A percentile compares a stretch with the other conserved stretches of the same genome.
Conservation (phyloP, 805 yeast genomes). For the Wickerhamomyces rabaulensis region DNA sequence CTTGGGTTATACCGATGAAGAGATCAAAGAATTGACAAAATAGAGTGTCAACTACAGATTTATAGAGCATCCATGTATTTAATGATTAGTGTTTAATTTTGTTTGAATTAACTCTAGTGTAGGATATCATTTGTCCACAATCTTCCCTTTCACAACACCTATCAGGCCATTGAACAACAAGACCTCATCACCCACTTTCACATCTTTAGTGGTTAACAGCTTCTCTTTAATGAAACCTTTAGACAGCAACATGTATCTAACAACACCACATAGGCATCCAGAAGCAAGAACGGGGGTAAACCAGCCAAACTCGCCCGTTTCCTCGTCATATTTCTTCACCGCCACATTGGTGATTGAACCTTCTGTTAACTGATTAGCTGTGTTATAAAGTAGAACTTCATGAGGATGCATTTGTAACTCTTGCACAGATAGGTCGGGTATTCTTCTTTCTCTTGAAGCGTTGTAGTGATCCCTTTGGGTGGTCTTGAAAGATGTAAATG, state of each 20-base stretch:
- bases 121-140: slow-evolving; percentile 20
- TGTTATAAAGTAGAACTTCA: slow-evolving; percentile 71
- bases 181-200: slow-evolving; percentile 62
- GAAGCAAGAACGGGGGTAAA: slow-evolving; percentile 71
- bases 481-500: slow-evolving; percentile 86
- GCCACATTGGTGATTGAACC: slow-evolving; percentile 85
- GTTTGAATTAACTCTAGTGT: background rate
- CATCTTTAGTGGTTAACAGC: slow-evolving; percentile 37
- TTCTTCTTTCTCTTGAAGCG: slow-evolving; percentile 49
- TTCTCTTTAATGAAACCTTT: slow-evolving; percentile 52
- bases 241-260: slow-evolving; percentile 57
- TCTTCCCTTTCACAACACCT: slow-evolving; percentile 66
- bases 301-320: slow-evolving; percentile 45
- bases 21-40: slow-evolving; percentile 30
- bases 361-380: slow-evolving; percentile 60
- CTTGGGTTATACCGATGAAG: slow-evolving; percentile 63
- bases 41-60: background rate
- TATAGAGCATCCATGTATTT: background rate
- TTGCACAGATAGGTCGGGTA: slow-evolving; percentile 17
- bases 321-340: slow-evolving; percentile 26
- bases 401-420: slow-evolving; percentile 14
- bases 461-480: slow-evolving; percentile 63
- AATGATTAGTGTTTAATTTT: background rate
- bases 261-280: slow-evolving; percentile 86
- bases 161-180: slow-evolving; percentile 76